A percentile compares a stretch with the other conserved stretches of the same genome.
Evolutionary conservation across 106 monocot genomes (phyloP).

Genomic region (Triglochin maritima): DNA sequence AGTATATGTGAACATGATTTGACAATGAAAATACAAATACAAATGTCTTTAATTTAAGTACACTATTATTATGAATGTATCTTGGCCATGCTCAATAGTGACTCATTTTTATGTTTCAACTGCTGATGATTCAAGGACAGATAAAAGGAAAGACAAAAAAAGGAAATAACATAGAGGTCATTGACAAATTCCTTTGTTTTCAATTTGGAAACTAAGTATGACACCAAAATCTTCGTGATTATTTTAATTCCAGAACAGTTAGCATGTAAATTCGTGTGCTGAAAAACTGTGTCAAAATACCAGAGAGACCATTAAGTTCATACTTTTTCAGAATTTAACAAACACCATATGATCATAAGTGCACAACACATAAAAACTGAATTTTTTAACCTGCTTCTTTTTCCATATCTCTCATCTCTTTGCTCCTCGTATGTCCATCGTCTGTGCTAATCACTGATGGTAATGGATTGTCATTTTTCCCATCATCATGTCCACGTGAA

Average conservation of each 20-base stretch:
- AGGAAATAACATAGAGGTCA: no score
- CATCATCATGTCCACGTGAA: background rate
- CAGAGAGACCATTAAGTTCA: background rate
- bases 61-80: no score
- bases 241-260: background rate
- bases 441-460: background rate
- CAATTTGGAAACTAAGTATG: background rate
- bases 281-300: no score
- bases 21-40: no score
- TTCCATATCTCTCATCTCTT: slow-evolving; percentile 1
- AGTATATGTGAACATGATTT: no score
- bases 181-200: background rate
- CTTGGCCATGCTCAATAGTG: no score
- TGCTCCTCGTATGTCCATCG: background rate
- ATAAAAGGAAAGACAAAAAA: no score
- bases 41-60: no score
- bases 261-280: no score
- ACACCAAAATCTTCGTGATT: background rate
- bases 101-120: no score
- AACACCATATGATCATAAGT: background rate
- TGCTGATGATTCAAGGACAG: no score
- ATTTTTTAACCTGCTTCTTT: background rate
- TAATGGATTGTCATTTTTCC: background rate
- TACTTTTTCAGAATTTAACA: background rate
- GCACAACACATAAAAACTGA: background rate